phyloP scores from a whole-genome alignment of 352 stramenopile species.

The Blastocystis sp. region DNA sequence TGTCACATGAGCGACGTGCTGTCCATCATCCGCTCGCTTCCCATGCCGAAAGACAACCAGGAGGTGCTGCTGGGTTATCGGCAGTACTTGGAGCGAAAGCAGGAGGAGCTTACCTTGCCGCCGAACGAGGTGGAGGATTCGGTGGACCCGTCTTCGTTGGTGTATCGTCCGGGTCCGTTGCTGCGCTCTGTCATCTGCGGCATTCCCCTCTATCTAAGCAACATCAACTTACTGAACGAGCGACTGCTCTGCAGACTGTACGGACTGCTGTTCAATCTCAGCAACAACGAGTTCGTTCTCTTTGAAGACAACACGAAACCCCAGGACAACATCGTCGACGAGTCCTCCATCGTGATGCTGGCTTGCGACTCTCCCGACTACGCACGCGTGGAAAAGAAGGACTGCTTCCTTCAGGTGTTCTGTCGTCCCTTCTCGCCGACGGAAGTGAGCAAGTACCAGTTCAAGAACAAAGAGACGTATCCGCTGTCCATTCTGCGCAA shows the following conservation, averaged over 20 bases:
- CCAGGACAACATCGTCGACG: neutral
- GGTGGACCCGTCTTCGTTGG: neutral
- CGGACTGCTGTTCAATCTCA: constrained; percentile 6
- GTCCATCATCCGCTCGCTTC: neutral
- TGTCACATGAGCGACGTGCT: neutral
- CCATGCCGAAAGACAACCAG: neutral
- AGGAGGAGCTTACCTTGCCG: neutral
- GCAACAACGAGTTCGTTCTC: neutral
- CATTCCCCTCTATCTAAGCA: neutral
- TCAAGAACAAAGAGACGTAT: neutral
- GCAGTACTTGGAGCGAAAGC: neutral
- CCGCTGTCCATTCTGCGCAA: constrained; percentile 18
- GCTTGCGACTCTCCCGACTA: neutral
- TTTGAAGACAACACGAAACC: constrained; percentile 12
- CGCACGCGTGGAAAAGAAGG: neutral
- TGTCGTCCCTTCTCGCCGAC: constrained; percentile 5
- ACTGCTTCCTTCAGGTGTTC: constrained; percentile 4
- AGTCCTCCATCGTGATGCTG: neutral
- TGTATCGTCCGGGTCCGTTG: constrained; percentile 10
- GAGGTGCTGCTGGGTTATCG: neutral
- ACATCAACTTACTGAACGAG: constrained; percentile 26
- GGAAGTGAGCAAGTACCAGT: neutral
- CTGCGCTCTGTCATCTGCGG: neutral
- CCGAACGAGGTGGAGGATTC: no score
- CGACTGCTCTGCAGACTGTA: constrained; percentile 18